Base-by-base conservation (phyloP, 495 filamentous ascomycete genomes). In the Penicillium chermesinum region DNA sequence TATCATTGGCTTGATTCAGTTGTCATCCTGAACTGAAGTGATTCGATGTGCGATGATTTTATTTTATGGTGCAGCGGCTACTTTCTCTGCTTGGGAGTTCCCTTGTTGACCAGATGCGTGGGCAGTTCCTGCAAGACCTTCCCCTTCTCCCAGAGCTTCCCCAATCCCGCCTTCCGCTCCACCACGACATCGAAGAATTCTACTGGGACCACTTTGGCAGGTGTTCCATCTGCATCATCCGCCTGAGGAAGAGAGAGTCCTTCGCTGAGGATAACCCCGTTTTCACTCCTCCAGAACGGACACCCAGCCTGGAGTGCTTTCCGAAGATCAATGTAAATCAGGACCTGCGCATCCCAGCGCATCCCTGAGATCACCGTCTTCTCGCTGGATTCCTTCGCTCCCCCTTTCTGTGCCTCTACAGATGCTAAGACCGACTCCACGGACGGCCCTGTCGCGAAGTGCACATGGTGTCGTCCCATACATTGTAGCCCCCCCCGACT, bases 261-360 rank as follows among this genome's bases (percentile, higher is more conserved):
- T 50, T 77, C 76, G 30, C 71, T 77, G 6, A 79, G 61, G 41
- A 79, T 68, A 2, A 91, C 93, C 1, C 82, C 88, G 64, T 98
- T 98, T 44, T 87, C 87, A 65, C 86, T 90, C 48, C 80, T 63
- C 84, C 87, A 96, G 77, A 93, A 96, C 59, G 93, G 70, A 47
- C 80, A 85, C 0, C 76, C 79, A 13, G 80, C 79, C 14, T 69
- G 68, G 35, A 89, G 57, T 22, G 86, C 84, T 50, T 70, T 74
- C 59, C 68, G 67, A 33, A 95, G 67, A 66, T 97, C 85, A 20
- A 95, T 71, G 59, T 86, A 93, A 20, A 98, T 76, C 18, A 96
- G 61, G 21, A 96, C 57, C 58, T 91, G 83, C 2, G 87, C 85
- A 53, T 89, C 83, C 2, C 63, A 68, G 4, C 93, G 74, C 88